Percentiles rank a stretch among this genome's conserved stretches.
Evolutionary conservation across 768 basidiomycete genomes (phyloP).

Genomic region (Terana coerulea): DNA sequence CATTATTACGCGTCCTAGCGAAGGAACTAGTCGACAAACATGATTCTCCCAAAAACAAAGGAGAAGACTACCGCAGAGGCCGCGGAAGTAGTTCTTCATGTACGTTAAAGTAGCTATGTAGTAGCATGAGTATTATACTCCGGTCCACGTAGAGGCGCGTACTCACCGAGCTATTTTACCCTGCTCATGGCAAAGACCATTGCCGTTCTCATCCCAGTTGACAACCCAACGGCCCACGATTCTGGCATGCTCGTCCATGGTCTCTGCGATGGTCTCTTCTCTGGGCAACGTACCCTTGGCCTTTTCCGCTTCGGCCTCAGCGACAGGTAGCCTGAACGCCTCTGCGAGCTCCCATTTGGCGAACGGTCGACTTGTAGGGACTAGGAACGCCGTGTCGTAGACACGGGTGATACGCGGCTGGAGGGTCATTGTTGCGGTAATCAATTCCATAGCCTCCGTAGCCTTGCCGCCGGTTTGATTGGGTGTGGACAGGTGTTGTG

Average conservation of each 20-base stretch:
- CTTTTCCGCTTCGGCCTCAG: conserved; percentile 32
- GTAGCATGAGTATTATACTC: neutral
- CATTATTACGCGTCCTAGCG: too few relatives aligned
- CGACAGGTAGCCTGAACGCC: conserved; percentile 40
- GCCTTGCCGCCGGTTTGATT: conserved; percentile 9
- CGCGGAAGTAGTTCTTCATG: conserved; percentile 42
- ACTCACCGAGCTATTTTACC: conserved; percentile 67
- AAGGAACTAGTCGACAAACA: too few relatives aligned
- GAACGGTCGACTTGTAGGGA: conserved; percentile 63
- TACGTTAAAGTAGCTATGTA: conserved; percentile 45
- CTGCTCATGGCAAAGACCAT: conserved; percentile 56
- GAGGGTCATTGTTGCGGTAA: conserved; percentile 60
- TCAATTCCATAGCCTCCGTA: conserved; percentile 61
- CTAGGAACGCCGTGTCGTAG: conserved; percentile 71
- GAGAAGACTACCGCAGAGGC: neutral
- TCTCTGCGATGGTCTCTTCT: conserved; percentile 83
- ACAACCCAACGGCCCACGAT: conserved; percentile 78
- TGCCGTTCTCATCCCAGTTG: conserved; percentile 63
- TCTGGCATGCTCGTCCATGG: conserved; percentile 50
- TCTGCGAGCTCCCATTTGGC: conserved; percentile 79
- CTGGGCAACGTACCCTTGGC: conserved; percentile 35
- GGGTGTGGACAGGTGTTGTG: conserved; percentile 34
- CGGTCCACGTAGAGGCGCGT: neutral
- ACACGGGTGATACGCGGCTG: conserved; percentile 63
- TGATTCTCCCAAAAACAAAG: too few relatives aligned